Conservation (phyloP, 495 filamentous ascomycete species). For the Neohortaea acidophila region DNA sequence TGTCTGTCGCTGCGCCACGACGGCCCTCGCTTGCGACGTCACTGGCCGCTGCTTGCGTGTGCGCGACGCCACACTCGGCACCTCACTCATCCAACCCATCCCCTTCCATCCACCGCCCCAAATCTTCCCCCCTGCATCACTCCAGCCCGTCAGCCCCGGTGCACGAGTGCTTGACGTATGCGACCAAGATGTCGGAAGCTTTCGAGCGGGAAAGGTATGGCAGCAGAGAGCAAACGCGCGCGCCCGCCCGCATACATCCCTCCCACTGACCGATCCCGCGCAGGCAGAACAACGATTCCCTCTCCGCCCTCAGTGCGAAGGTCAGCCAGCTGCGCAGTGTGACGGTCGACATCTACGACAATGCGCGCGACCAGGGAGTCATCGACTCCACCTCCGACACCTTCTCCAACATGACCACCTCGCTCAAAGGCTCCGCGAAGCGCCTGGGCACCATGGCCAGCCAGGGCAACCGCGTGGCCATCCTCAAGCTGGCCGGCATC, state of each 20-base stretch:
- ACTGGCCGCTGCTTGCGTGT: too few relatives aligned
- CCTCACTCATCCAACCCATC: neutral
- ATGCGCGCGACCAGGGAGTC: constrained; percentile 68
- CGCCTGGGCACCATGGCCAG: constrained; percentile 87
- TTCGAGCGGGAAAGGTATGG: constrained; percentile 81
- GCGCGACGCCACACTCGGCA: too few relatives aligned
- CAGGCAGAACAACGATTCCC: constrained; percentile 88
- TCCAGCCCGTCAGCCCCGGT: too few relatives aligned
- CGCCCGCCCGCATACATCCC: constrained; percentile 2
- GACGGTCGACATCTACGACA: constrained; percentile 98
- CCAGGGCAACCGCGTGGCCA: constrained; percentile 75
- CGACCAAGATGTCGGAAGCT: constrained; percentile 73
- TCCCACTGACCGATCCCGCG: neutral
- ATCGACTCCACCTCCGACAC: constrained; percentile 65
- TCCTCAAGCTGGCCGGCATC: constrained; percentile 78
- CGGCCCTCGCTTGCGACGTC: too few relatives aligned
- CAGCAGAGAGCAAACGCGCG: too few relatives aligned
- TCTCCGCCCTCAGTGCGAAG: constrained; percentile 78
- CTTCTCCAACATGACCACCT: constrained; percentile 48
- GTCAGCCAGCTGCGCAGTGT: constrained; percentile 82
- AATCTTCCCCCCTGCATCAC: neutral
- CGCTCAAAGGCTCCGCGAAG: constrained; percentile 68
- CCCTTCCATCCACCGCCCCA: neutral
- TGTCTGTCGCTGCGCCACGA: too few relatives aligned
- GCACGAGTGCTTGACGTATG: too few relatives aligned